Evolutionary conservation across 345 rosid genomes (phyloP).

Genomic region (Acer campestre): DNA sequence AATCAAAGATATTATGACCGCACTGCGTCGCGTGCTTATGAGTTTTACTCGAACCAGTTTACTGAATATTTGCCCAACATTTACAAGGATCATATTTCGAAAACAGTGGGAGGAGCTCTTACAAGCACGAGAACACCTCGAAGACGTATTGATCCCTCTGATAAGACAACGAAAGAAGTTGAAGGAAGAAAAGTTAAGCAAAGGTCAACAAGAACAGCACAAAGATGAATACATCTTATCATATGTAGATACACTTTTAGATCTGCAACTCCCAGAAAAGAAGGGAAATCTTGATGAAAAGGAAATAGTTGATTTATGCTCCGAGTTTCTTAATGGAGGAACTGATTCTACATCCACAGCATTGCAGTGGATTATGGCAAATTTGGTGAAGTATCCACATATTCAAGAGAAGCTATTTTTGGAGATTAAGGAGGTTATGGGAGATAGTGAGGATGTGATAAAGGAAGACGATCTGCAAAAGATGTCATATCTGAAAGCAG

Average conservation of each 20-base stretch:
- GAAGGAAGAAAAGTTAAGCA: neutral
- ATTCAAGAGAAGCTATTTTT: conserved; percentile 10
- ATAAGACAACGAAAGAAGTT: neutral
- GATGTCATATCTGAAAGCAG: conserved; percentile 1
- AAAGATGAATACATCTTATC: neutral
- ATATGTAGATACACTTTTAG: neutral
- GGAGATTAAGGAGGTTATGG: neutral
- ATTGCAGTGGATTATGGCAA: conserved; percentile 10
- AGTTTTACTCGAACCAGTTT: neutral
- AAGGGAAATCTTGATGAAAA: neutral
- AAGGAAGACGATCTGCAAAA: neutral
- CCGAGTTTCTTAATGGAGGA: neutral
- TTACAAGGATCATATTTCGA: neutral
- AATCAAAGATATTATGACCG: neutral
- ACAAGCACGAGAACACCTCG: neutral
- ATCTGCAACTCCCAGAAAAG: neutral
- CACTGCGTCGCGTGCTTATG: neutral
- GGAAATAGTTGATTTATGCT: neutral
- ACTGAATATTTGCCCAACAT: neutral
- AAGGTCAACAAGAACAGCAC: neutral
- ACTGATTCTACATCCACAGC: neutral
- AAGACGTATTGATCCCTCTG: neutral
- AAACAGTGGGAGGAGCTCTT: neutral
- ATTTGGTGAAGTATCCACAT: conserved; percentile 7
- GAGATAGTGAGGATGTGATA: neutral